Percentiles rank a stretch among this genome's conserved stretches.
Evolutionary conservation across 441 rosid genomes (phyloP).

Genomic region (Aleurites moluccanus): DNA sequence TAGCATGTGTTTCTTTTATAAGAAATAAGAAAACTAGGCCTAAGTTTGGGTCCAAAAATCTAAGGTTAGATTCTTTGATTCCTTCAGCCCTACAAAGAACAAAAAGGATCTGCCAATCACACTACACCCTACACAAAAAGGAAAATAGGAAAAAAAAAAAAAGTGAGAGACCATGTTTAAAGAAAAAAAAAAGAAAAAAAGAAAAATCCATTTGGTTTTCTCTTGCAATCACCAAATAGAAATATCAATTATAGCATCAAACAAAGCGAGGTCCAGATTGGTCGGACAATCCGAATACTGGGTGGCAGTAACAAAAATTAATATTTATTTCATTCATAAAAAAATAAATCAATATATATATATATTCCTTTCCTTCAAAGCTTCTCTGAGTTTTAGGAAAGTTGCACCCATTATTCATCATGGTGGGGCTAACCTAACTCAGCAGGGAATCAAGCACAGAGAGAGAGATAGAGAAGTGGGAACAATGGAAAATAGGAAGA

Average conservation of each 20-base stretch:
- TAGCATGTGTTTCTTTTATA: constrained; percentile 16
- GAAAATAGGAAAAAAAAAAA: constrained; percentile 16
- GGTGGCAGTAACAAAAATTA: no score
- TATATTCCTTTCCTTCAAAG: background rate
- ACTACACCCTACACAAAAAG: constrained; percentile 35
- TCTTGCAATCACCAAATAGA: constrained; percentile 37
- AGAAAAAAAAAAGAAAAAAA: constrained; percentile 17
- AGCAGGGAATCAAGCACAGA: constrained; percentile 47
- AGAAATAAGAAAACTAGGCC: constrained; percentile 1
- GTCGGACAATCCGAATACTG: no score
- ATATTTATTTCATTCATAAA: no score
- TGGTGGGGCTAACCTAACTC: constrained; percentile 63
- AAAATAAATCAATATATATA: background rate
- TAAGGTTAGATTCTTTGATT: constrained; percentile 75
- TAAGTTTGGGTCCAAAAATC: constrained; percentile 40
- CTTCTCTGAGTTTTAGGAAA: constrained; percentile 39
- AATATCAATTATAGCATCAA: constrained; percentile 32
- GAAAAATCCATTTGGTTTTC: constrained; percentile 29
- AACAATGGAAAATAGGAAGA: constrained; percentile 32
- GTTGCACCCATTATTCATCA: constrained; percentile 41
- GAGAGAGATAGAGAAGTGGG: constrained; percentile 26
- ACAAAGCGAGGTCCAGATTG: no score
- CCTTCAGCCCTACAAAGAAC: constrained; percentile 68
- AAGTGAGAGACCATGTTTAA: constrained; percentile 2
- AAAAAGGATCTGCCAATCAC: constrained; percentile 82